Base-by-base conservation (phyloP, 257 asterid genomes). In the Solanum virginianum region DNA sequence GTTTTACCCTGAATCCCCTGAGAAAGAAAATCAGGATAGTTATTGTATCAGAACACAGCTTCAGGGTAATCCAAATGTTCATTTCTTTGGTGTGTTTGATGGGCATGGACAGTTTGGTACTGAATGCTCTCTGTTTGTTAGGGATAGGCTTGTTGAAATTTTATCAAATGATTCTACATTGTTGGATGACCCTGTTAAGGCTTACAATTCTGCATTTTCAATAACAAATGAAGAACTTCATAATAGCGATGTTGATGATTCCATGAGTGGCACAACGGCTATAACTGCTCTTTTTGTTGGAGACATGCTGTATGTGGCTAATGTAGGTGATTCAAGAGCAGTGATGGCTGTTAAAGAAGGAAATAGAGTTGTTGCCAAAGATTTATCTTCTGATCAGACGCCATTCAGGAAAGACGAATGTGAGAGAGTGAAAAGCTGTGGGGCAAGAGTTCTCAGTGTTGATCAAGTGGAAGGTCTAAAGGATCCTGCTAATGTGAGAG, bases 221-320 rank as follows among this genome's bases (percentile, higher is more conserved):
- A 88, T 93, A 17, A 88, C 97, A 12, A 96, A 96, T 87, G 93
- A 91, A 36, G 99, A 96, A 86, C 99, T 96, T 66, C 98, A 92
- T 56, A 45, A 77, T 56, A 93, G 93, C 83, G 92, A 88, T 12
- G 89, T 96, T 84, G 99, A 96, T 86, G 99, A 96, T 89, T 88
- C 98, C 51, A 94, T 96, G 99, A 94, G 98, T 91, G 99, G 99
- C 53, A 96, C 99, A 4, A 96, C 99, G 1, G 99, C 98, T 68
- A 93, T 96, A 47, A 93, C 99, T 12, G 95, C 92, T 53, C 93
- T 96, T 11, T 89, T 93, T 2, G 83, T 93, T 43, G 99, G 95
- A 85, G 91, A 96, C 85, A 92, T 82, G 92, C 86, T 96, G 14
- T 96, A 93, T 57, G 97, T 96, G 80, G 99, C 99, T 18, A 96